Percentiles rank a stretch among this genome's conserved stretches.
These are phyloP conservation scores for Ceratocystis cubensis DNA, from an alignment of 2,329 filamentous ascomycete species.

Conservation along the genomic window DNA sequence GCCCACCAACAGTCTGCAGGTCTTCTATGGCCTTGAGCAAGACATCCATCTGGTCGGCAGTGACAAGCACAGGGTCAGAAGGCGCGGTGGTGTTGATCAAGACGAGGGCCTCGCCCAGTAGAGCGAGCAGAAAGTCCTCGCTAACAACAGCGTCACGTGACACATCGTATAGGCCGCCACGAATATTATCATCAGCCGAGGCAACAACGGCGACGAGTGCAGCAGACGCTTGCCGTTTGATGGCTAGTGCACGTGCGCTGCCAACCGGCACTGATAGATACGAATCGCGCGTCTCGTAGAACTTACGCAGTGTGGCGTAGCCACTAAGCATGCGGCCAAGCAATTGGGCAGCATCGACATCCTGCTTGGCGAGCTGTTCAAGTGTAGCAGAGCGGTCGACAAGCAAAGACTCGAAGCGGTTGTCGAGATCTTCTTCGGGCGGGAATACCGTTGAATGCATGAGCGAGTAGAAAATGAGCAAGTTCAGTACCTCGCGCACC, in stretches of 20 bases:
- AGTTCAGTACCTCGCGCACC: slow-evolving; percentile 72
- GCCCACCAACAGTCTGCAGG: slow-evolving; percentile 58
- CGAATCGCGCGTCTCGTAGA: slow-evolving; percentile 77
- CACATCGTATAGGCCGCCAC: slow-evolving; percentile 77
- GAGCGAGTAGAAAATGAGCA: slow-evolving; percentile 76
- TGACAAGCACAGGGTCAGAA: slow-evolving; percentile 38
- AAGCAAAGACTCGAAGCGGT: slow-evolving; percentile 56
- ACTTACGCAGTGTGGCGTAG: slow-evolving; percentile 80
- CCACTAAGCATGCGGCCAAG: slow-evolving; percentile 78
- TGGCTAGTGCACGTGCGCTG: slow-evolving; percentile 42
- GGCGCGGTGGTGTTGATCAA: slow-evolving; percentile 44
- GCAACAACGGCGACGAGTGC: slow-evolving; percentile 73
- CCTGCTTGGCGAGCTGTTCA: slow-evolving; percentile 56
- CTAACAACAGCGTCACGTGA: slow-evolving; percentile 70
- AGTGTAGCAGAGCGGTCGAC: slow-evolving; percentile 59
- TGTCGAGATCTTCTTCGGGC: slow-evolving; percentile 56
- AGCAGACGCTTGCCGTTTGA: slow-evolving; percentile 56
- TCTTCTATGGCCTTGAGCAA: slow-evolving; percentile 70
- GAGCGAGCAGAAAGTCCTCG: slow-evolving; percentile 70
- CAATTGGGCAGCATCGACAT: slow-evolving; percentile 69
- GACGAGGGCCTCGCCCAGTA: slow-evolving; percentile 72
- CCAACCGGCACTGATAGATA: slow-evolving; percentile 26
- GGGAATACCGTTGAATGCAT: slow-evolving; percentile 76
- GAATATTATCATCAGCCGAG: slow-evolving; percentile 80
- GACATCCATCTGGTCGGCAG: slow-evolving; percentile 58